Conservation (phyloP, 352 stramenopile species). For the Pythium aristosporum region DNA sequence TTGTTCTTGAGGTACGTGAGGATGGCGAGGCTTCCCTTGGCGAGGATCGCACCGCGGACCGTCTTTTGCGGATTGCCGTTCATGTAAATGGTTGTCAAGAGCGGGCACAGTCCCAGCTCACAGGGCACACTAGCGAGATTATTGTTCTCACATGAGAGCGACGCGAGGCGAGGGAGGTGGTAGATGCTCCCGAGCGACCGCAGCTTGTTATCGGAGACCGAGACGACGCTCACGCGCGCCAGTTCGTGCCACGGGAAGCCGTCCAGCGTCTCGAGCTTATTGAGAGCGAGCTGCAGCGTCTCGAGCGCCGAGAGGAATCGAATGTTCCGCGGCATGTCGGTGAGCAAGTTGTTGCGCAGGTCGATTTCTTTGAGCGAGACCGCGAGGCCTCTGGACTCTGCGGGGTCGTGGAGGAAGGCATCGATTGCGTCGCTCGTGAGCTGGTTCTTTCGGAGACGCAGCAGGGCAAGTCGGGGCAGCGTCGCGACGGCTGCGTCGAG, state of each 20-base stretch:
- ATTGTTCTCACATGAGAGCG: slow-evolving; percentile 86
- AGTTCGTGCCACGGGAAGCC: slow-evolving; percentile 57
- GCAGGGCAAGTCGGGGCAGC: slow-evolving; percentile 50
- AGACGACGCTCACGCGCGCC: slow-evolving; percentile 49
- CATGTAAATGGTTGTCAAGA: slow-evolving; percentile 74
- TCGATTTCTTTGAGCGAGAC: slow-evolving; percentile 55
- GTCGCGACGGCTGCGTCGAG: slow-evolving; percentile 42
- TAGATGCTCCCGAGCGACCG: slow-evolving; percentile 63
- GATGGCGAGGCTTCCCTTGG: slow-evolving; percentile 75
- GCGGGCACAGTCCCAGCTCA: slow-evolving; percentile 60
- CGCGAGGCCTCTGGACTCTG: background rate
- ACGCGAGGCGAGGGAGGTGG: slow-evolving; percentile 51
- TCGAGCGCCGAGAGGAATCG: slow-evolving; percentile 42
- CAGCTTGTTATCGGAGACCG: slow-evolving; percentile 79
- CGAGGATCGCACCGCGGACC: slow-evolving; percentile 64
- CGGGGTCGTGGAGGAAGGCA: slow-evolving; percentile 34
- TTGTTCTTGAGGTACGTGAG: slow-evolving; percentile 83
- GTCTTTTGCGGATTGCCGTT: slow-evolving; percentile 86
- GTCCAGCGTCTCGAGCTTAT: slow-evolving; percentile 71
- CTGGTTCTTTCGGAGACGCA: slow-evolving; percentile 77
- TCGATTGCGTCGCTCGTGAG: slow-evolving; percentile 48
- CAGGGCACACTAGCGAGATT: slow-evolving; percentile 60
- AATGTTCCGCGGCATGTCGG: slow-evolving; percentile 40
- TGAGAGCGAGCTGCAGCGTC: slow-evolving; percentile 68
- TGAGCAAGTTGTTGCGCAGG: slow-evolving; percentile 66